Evolutionary conservation across 805 yeast genomes (phyloP).

Genomic region (Kazachstania taianensis): DNA sequence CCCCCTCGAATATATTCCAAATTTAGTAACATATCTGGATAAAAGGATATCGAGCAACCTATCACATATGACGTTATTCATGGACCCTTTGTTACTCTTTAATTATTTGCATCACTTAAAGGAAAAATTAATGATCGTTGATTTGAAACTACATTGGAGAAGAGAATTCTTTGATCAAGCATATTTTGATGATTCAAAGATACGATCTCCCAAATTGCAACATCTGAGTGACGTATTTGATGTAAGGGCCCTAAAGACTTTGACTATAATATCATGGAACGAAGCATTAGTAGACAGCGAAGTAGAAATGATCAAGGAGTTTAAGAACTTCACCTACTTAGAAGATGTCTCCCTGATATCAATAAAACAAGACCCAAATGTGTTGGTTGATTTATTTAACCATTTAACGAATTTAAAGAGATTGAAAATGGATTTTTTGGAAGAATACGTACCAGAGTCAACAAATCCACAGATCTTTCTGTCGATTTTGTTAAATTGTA

Average conservation of each 20-base stretch:
- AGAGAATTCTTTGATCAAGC: conserved; percentile 30
- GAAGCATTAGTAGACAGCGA: conserved; percentile 28
- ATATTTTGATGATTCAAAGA: conserved; percentile 17
- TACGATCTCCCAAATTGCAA: conserved; percentile 13
- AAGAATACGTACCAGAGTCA: conserved; percentile 27
- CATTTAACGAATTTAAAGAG: conserved; percentile 27
- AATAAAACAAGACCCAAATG: conserved; percentile 28
- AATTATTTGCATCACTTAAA: conserved; percentile 27
- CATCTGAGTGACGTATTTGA: conserved; percentile 32
- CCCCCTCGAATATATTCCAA: conserved; percentile 24
- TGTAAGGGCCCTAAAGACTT: conserved; percentile 25
- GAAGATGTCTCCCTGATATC: conserved; percentile 35
- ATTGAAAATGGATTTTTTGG: conserved; percentile 33
- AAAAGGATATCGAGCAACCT: conserved; percentile 24
- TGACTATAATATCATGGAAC: conserved; percentile 37
- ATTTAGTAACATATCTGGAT: conserved; percentile 19
- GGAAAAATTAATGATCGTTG: conserved; percentile 28
- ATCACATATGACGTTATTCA: conserved; percentile 30
- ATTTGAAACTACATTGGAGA: conserved; percentile 34
- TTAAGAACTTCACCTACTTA: conserved; percentile 29
- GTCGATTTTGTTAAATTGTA: conserved; percentile 28
- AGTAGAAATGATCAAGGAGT: conserved; percentile 30
- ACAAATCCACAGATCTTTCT: conserved; percentile 27
- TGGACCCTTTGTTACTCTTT: conserved; percentile 32
- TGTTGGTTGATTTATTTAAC: conserved; percentile 27